A percentile compares a stretch with the other conserved stretches of the same genome.
These are phyloP conservation scores for Debaryomyces udenii DNA, from an alignment of 1,139 yeast species.

Conservation along the genomic window DNA sequence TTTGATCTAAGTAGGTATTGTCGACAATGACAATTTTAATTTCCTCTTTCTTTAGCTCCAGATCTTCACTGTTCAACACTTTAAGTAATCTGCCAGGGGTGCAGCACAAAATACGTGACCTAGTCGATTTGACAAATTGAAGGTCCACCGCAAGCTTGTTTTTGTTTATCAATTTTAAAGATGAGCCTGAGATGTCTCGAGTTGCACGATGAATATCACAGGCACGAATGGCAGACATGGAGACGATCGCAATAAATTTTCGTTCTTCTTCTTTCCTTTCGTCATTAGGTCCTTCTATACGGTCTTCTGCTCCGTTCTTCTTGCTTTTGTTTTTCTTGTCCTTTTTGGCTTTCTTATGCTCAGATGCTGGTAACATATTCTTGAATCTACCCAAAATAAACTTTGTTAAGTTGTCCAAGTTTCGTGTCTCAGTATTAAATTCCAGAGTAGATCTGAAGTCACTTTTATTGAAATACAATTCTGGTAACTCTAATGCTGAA, in stretches of 20 bases:
- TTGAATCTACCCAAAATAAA: slow-evolving; percentile 48
- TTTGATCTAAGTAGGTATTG: slow-evolving; percentile 62
- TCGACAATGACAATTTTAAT: slow-evolving; percentile 64
- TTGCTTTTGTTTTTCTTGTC: slow-evolving; percentile 16
- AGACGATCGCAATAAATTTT: slow-evolving; percentile 57
- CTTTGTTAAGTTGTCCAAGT: slow-evolving; percentile 46
- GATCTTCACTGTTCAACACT: slow-evolving; percentile 45
- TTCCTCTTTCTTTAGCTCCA: slow-evolving; percentile 46
- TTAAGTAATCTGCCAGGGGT: slow-evolving; percentile 66
- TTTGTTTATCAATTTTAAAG: slow-evolving; percentile 67
- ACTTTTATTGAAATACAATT: slow-evolving; percentile 51
- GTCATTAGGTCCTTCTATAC: slow-evolving; percentile 10
- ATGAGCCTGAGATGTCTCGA: slow-evolving; percentile 54
- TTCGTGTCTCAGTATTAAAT: slow-evolving; percentile 44
- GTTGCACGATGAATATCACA: slow-evolving; percentile 72
- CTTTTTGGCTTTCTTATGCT: slow-evolving; percentile 21
- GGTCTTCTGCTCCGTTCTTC: slow-evolving; percentile 13
- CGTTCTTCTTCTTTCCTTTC: slow-evolving; percentile 28
- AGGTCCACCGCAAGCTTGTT: slow-evolving; percentile 64
- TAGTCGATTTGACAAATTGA: slow-evolving; percentile 50
- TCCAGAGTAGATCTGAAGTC: slow-evolving; percentile 56
- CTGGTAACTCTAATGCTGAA: slow-evolving; percentile 65
- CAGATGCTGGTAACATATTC: slow-evolving; percentile 43
- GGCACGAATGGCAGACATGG: slow-evolving; percentile 72
- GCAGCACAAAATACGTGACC: slow-evolving; percentile 58